Evolutionary conservation across 1,284 basidiomycete species (phyloP), one percentile per base, ranked within the genome.

Genomic region (Ceratobasidium sp.): DNA sequence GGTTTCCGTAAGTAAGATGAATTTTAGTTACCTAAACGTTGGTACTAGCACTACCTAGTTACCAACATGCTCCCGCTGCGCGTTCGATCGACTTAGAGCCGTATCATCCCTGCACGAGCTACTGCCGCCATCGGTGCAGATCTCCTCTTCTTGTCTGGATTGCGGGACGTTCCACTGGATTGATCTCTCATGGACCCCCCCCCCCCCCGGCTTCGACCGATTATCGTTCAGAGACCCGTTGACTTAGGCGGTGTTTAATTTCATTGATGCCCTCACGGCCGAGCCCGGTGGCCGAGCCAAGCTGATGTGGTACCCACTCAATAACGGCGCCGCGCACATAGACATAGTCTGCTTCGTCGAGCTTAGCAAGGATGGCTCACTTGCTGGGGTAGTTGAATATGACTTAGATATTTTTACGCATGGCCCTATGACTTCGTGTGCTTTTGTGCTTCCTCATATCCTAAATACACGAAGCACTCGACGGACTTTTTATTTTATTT

Each of bases 281-380:
- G n/a, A n/a, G n/a, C 52, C 54, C 33, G 15, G n/a, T 12, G 28
- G 54, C 13, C 66, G 26, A 23, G 50, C 28, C 38, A 56, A 20
- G 10, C 54, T 20, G 4, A 10, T 28, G 12, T 48, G 50, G 10
- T 54, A n/a, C 28, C 66, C 50, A 3, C 28, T 68, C 5, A 68
- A 17, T 28, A 56, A 68, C 48, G 66, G 66, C 66, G 48, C 50
- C 33, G 66, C 52, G 5, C 66, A 33, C 28, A 68, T 48, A 0
- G 48, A 68, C 23, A 33, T 68, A 1, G 38, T 46, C 28, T 56
- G 66, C 66, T 56, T 68, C 12, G 52, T 68, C 7, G 66, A 68
- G 28, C 28, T 68, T 26, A 56, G n/a, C 38, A 68, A 68, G 52
- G 33, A 68, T 17, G 66, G 66, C 23, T 38, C 48, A 1, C 66